Evolutionary conservation across 345 rosid species (phyloP), one percentile per base, ranked within the genome.

Genomic region (Arabidopsis thaliana): DNA sequence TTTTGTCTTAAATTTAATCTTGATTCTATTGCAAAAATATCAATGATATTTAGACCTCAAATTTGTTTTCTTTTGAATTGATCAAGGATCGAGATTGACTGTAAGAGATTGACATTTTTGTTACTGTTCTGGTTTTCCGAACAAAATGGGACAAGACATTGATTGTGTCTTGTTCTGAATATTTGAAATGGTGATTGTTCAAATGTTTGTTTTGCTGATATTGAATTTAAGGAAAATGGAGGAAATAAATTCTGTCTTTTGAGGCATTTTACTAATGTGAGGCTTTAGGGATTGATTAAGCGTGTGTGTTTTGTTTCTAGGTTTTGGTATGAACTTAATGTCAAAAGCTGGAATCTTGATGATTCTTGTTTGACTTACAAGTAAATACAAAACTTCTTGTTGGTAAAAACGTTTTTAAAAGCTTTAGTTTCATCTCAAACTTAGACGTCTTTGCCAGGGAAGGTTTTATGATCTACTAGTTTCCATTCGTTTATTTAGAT

Each of bases 281-380:
- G 10, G 28, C 14, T 34, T 33, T n/a, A 59, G 7, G 44, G 74
- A 38, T 48, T 20, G 16, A 16, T 59, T 37, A 67, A 68, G 51
- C 75, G 59, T 69, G 59, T 61, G 57, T 61, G 58, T 0, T 16
- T 62, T 70, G 9, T 55, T 13, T 22, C 13, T 46, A 16, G 14
- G 32, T 48, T 48, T 38, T 7, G 30, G 28, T 69, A 4, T 48
- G 49, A 62, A 61, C 58, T 37, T 69, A 16, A 16, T 16, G 20
- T 62, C 45, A 1, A 28, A 71, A 46, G 9, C 32, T 71, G 63
- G 71, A 69, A 53, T 52, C 69, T 65, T 65, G 68, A 46, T 71
- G 69, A 56, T 71, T 65, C 76, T 71, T 71, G 56, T 78, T 48
- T 71, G 46, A 71, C 41, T 22, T 20, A 48, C 76, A 65, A 71